Conservation (phyloP, 139 green algal genomes). For the Gonium pectorale region DNA sequence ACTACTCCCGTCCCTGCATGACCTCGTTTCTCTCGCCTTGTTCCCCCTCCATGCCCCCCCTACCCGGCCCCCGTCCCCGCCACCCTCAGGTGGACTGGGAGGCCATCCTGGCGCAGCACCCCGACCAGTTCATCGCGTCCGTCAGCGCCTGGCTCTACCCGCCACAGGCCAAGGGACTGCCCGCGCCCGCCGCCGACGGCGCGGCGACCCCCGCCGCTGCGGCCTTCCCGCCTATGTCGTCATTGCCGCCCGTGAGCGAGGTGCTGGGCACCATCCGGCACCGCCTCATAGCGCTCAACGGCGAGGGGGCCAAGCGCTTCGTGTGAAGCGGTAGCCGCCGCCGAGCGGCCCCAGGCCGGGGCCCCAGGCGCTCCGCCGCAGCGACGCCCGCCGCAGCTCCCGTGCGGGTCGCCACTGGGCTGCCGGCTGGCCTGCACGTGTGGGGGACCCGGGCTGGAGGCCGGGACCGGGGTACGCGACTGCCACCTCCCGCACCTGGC, state of each 20-base stretch:
- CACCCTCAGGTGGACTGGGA: conserved; percentile 89
- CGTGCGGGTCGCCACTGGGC: too few species aligned
- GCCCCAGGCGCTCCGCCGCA: too few species aligned
- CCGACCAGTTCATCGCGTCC: conserved; percentile 71
- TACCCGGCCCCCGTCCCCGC: too few species aligned
- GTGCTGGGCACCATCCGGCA: conserved; percentile 63
- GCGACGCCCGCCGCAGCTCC: too few species aligned
- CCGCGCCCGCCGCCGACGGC: not conserved
- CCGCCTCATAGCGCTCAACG: conserved; percentile 72
- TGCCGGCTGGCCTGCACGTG: too few species aligned
- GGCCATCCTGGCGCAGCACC: conserved; percentile 84
- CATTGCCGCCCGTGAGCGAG: conserved; percentile 45
- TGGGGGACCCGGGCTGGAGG: too few species aligned
- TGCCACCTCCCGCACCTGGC: too few species aligned
- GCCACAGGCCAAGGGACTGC: not conserved
- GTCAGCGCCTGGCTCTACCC: conserved; percentile 52
- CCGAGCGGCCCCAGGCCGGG: too few species aligned
- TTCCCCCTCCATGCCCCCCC: too few species aligned
- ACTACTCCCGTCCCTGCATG: too few species aligned
- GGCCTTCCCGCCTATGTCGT: conserved; percentile 9
- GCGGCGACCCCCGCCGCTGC: not conserved
- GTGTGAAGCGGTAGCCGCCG: conserved; percentile 37
- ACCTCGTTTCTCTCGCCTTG: too few species aligned
- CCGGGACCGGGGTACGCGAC: too few species aligned
- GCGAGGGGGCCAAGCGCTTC: conserved; percentile 28